phyloP scores from a whole-genome alignment of 2,329 filamentous ascomycete species.

The Diaporthe batatas region DNA sequence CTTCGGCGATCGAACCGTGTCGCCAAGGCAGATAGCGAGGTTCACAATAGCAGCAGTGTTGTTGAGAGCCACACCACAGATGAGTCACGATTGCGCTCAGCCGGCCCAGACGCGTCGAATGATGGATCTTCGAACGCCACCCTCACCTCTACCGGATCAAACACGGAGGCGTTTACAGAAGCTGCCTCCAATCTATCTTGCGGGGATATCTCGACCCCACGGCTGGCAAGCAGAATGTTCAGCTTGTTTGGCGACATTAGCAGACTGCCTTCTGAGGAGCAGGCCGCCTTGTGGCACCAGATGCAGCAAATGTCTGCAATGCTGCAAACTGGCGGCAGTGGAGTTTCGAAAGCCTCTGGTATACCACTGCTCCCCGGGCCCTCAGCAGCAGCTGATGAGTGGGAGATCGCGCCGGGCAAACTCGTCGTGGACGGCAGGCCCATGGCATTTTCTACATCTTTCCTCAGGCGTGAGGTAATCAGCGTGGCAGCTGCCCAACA shows the following conservation, averaged over 20 bases:
- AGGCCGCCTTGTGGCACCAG: neutral
- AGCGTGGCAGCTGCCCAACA: constrained; percentile 8
- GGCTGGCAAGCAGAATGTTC: neutral
- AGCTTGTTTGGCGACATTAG: constrained; percentile 22
- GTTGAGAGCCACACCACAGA: neutral
- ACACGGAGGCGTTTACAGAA: neutral
- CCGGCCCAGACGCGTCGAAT: neutral
- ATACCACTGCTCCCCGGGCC: neutral
- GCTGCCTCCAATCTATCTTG: neutral
- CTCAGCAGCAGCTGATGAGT: neutral
- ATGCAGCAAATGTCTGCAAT: constrained; percentile 2
- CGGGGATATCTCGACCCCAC: neutral
- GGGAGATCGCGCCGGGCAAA: constrained; percentile 35
- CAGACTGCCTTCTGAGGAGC: neutral
- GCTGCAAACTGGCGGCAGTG: neutral
- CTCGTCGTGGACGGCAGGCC: neutral
- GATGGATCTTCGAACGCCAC: too few relatives aligned
- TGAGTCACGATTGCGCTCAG: neutral
- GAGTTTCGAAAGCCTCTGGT: neutral
- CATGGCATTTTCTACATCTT: constrained; percentile 12
- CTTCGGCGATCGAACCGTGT: neutral
- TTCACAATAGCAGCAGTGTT: neutral
- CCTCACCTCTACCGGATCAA: neutral
- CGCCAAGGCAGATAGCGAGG: neutral
- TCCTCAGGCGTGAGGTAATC: constrained; percentile 19